phyloP scores from a whole-genome alignment of 2,329 filamentous ascomycete genomes.

The Botrytis paeoniae region DNA sequence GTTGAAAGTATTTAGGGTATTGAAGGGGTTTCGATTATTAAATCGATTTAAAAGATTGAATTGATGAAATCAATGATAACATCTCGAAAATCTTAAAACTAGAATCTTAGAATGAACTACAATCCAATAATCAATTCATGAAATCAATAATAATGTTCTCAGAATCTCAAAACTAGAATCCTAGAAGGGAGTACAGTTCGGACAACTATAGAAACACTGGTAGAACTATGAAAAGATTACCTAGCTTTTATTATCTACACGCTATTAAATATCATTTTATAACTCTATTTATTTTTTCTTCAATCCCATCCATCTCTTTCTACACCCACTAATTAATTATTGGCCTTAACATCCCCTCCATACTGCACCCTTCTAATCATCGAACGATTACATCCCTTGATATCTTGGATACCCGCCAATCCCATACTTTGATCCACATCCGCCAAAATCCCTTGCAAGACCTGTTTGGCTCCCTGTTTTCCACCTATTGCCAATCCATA shows the following conservation, averaged over 20 bases:
- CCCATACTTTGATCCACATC: conserved; percentile 57
- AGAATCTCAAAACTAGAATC: not conserved
- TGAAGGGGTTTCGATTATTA: too few species aligned
- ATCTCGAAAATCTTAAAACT: too few species aligned
- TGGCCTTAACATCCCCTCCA: conserved; percentile 31
- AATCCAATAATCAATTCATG: not conserved
- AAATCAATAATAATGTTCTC: not conserved
- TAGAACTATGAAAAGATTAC: not conserved
- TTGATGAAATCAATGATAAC: too few species aligned
- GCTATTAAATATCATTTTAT: not conserved
- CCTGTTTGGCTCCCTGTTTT: conserved; percentile 50
- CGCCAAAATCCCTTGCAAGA: conserved; percentile 48
- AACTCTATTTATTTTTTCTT: accelerated
- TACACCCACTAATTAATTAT: conserved; percentile 23
- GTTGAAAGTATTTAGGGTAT: not conserved
- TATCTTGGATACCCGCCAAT: conserved; percentile 46
- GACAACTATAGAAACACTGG: not conserved
- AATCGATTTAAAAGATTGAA: too few species aligned
- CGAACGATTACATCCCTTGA: conserved; percentile 30
- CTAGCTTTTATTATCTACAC: not conserved
- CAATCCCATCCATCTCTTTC: not conserved
- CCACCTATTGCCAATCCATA: conserved; percentile 57
- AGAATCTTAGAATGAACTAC: not conserved
- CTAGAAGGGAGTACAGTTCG: not conserved
- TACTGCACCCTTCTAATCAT: conserved; percentile 31